These are phyloP conservation scores for Yamadazyma aaseri DNA, from an alignment of 1,139 yeast genomes.

Conservation along the genomic window DNA sequence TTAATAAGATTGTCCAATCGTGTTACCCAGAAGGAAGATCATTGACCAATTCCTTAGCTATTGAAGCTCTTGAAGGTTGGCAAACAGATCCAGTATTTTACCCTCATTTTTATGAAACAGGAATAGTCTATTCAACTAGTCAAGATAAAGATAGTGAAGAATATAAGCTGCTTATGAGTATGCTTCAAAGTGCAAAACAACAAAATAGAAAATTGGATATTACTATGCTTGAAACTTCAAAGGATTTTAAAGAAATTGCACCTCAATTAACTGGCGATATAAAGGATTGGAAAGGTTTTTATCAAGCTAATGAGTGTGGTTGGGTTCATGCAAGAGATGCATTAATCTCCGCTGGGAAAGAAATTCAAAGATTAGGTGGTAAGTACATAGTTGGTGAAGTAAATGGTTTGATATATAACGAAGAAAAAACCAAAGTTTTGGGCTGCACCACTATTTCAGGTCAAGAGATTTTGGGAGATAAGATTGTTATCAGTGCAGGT, in stretches of 20 bases:
- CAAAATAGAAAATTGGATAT: slow-evolving; percentile 6
- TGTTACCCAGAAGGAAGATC: slow-evolving; percentile 6
- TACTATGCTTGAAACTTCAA: slow-evolving; percentile 2
- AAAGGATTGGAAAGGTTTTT: slow-evolving; percentile 7
- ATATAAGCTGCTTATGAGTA: slow-evolving; percentile 4
- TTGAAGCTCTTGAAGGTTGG: slow-evolving; percentile 18
- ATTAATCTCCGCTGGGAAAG: slow-evolving; percentile 17
- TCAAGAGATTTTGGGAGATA: slow-evolving; percentile 18
- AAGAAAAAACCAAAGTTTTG: slow-evolving; percentile 11
- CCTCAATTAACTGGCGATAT: slow-evolving; percentile 7
- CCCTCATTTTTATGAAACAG: slow-evolving; percentile 19
- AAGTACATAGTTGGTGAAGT: slow-evolving; percentile 26
- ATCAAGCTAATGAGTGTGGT: slow-evolving; percentile 15
- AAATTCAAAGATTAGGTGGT: slow-evolving; percentile 26
- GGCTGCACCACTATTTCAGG: slow-evolving; percentile 6
- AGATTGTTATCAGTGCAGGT: slow-evolving; percentile 31
- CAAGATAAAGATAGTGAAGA: slow-evolving; percentile 8
- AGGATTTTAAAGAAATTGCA: slow-evolving; percentile 3
- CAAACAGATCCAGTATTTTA: slow-evolving; percentile 22
- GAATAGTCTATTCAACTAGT: slow-evolving; percentile 17
- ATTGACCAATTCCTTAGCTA: slow-evolving; percentile 10
- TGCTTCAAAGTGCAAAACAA: slow-evolving; percentile 1
- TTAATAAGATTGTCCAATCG: slow-evolving; percentile 10
- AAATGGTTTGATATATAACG: slow-evolving; percentile 9
- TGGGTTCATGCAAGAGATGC: slow-evolving; percentile 10